Base-by-base conservation (phyloP, 2,329 filamentous ascomycete genomes). In the Colletotrichum truncatum region DNA sequence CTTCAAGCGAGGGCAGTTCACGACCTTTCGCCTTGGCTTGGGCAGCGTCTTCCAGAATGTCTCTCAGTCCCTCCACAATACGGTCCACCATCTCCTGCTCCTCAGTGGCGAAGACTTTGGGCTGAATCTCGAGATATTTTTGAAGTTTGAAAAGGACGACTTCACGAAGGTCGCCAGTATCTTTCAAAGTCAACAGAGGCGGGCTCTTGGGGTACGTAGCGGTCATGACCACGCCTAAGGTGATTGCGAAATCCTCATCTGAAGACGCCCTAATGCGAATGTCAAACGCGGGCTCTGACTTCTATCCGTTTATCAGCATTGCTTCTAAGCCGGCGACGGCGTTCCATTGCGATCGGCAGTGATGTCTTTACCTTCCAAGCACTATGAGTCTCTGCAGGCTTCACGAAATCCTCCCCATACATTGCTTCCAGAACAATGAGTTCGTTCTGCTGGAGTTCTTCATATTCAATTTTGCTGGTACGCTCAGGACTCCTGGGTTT, bases 141-240 rank as follows among this genome's bases (percentile, higher is more conserved):
- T 89, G 86, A 14, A 97, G 85, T 72, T 91, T 91, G 74, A 89
- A 91, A 63, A 87, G 84, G 1, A 91, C 93, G 56, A 87, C 89
- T 70, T 91, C 90, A 43, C 89, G 89, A 59, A 97, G 81, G 45
- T 86, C 84, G 25, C 84, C 82, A 41, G 89, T 80, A 58, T 89
- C 84, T 68, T 92, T 90, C 45, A 97, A 74, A 4, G 85, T 88
- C 12, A 97, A 79, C 10, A 93, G 81, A 1, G 94, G 94, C 2
- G 89, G 81, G 2, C 93, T 92, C 74, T 93, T 97, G 4, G 95
- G 96, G 75, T 98, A 98, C 1, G 94, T 97, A 6, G 94, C 92
- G 8, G 93, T 96, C 69, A 98, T 82, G 60, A 92, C 90, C 55
- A 97, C 93, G 49, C 87, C 85, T n/a, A 98, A 80, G 2, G 88